Base-by-base conservation (phyloP, 441 rosid genomes). In the Erodium moschatum region DNA sequence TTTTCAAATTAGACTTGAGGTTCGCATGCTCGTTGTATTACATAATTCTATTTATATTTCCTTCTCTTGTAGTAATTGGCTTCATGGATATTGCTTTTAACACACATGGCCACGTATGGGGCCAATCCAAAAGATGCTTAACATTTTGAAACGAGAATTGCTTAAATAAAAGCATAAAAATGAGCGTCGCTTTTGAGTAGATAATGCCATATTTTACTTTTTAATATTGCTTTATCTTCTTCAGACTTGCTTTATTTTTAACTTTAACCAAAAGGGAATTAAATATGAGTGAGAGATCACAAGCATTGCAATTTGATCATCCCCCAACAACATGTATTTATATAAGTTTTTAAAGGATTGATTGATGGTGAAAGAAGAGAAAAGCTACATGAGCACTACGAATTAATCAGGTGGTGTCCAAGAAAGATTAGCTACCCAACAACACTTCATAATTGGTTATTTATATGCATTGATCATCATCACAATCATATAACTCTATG, bases 71-170 rank as follows among this genome's bases (percentile, higher is more conserved):
- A 72, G 74, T 50, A 70, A 74, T 75, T 65, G 67, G 40, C 69
- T 31, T 76, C 75, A 71, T 74, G 65, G 70, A 76, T 73, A 74
- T 81, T 79, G 79, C 82, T 84, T 84, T 84, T 77, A 44, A 58
- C 44, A 88, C 92, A 87, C 94, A 86, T 87, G 96, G 92, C 86
- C 91, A 85, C 84, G 82, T 83, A 69, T 75, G 76, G 78, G 79
- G 13, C 50, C 50, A 44, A 44, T 44, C 56, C 71, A 78, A 81
- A 81, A 24, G 86, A 87, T 86, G 82, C 86, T 79, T 76, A 79
- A 81, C 78, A 24, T 24, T 85, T 85, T 44, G 50, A 44, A 44
- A 44, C n/a, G 85, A 82, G 84, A 79, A 82, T 79, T 44, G 13
- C 1, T 8, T 44, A 44, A 8, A 44, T 65, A 77, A 84, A 82